These are phyloP conservation scores for Sphagnum contortum DNA, from an alignment of 225 moss, liverwort and hornwort genomes.

Conservation along the genomic window DNA sequence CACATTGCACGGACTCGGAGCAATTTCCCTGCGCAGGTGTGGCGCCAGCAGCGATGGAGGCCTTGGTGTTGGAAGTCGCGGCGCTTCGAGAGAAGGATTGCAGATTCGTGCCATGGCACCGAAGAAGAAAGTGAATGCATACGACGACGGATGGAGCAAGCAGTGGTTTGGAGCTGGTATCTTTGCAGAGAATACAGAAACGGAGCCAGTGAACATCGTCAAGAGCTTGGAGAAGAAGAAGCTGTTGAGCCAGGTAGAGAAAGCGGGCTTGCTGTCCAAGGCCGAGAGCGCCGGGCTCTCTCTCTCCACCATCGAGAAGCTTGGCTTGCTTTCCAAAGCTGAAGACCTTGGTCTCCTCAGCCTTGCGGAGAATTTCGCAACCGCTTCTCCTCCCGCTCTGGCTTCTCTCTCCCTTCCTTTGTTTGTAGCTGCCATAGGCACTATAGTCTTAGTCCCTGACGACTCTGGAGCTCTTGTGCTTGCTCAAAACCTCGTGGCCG, in stretches of 20 bases:
- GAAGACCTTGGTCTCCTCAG: constrained; percentile 81
- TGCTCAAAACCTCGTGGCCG: constrained; percentile 51
- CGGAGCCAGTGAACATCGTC: constrained; percentile 58
- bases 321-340: constrained; percentile 85
- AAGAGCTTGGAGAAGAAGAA: constrained; percentile 93
- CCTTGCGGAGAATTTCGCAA: constrained; percentile 76
- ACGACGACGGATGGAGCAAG: constrained; percentile 86
- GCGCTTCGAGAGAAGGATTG: constrained; percentile 9
- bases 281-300: constrained; percentile 77
- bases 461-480: constrained; percentile 35
- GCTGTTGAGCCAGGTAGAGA: constrained; percentile 79
- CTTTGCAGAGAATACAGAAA: constrained; percentile 71
- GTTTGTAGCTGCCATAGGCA: constrained; percentile 45
- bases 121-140: constrained; percentile 92
- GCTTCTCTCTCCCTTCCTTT: constrained; percentile 72
- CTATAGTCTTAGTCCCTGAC: constrained; percentile 65
- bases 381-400: constrained; percentile 53
- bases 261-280: constrained; percentile 79
- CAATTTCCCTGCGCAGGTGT: too few relatives aligned
- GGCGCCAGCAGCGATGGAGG: too few relatives aligned
- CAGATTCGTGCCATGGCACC: constrained; percentile 73
- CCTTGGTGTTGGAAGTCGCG: too few relatives aligned
- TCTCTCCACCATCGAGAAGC: constrained; percentile 73
- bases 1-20: too few relatives aligned
- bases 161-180: constrained; percentile 95